Percentiles rank a stretch among this genome's conserved stretches.
Conservation (phyloP, 2,329 filamentous ascomycete genomes). For the Clarireedia sp. region DNA sequence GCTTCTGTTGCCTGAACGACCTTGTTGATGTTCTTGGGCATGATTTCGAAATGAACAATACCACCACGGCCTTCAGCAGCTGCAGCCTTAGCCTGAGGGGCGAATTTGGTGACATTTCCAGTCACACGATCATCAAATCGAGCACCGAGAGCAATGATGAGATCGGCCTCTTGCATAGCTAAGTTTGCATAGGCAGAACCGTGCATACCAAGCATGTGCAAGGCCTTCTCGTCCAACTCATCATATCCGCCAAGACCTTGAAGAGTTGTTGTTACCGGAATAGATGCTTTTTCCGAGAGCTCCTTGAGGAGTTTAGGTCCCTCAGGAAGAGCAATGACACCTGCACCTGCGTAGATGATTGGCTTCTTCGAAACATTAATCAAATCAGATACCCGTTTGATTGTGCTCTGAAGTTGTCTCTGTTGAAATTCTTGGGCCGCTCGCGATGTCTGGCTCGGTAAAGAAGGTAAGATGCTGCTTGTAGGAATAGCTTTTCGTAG, state of each 20-base stretch:
- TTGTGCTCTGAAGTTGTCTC: slow-evolving; percentile 65
- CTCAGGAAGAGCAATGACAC: slow-evolving; percentile 71
- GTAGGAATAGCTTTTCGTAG: slow-evolving; percentile 74
- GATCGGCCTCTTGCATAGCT: slow-evolving; percentile 92
- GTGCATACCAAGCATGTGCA: slow-evolving; percentile 99
- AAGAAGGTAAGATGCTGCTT: slow-evolving; percentile 52
- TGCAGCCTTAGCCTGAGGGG: slow-evolving; percentile 77
- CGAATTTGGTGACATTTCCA: slow-evolving; percentile 72
- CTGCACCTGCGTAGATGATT: slow-evolving; percentile 89
- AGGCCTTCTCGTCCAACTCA: slow-evolving; percentile 84
- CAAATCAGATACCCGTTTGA: slow-evolving; percentile 70
- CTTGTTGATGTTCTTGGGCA: slow-evolving; percentile 99
- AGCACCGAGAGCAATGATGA: slow-evolving; percentile 88
- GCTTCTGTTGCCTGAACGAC: slow-evolving; percentile 94
- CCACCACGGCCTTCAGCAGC: slow-evolving; percentile 80
- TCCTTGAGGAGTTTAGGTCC: slow-evolving; percentile 74
- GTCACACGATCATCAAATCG: slow-evolving; percentile 97
- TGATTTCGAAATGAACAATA: slow-evolving; percentile 95
- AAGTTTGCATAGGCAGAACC: slow-evolving; percentile 96
- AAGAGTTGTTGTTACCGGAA: slow-evolving; percentile 92
- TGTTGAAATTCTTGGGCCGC: slow-evolving; percentile 66
- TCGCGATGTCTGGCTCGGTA: slow-evolving; percentile 79
- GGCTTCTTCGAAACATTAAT: slow-evolving; percentile 90
- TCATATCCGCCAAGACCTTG: slow-evolving; percentile 90
- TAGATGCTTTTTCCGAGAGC: slow-evolving; percentile 81